Conservation (phyloP, 305 asterid genomes). For the Fraxinus greggii region DNA sequence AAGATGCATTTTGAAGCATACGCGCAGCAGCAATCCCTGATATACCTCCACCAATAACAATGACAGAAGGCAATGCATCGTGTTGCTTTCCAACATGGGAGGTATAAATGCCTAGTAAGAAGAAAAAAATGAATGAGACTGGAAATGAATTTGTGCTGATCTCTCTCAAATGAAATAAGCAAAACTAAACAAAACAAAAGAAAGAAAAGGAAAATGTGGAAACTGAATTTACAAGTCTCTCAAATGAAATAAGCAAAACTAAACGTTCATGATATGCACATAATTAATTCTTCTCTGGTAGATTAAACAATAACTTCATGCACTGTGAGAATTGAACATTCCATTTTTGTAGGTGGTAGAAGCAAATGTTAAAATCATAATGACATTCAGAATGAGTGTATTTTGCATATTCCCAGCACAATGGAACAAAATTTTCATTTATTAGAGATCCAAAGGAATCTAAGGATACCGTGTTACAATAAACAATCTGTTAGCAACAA, state of each 20-base stretch:
- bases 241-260: not conserved
- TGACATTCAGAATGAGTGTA: not conserved
- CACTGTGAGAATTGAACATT: not conserved
- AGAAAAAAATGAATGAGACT: slow-evolving; percentile 18
- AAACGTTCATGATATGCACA: not conserved
- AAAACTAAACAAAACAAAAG: not conserved
- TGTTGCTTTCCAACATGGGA: slow-evolving; percentile 53
- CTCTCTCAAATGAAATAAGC: slow-evolving; percentile 4
- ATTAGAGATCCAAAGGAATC: not conserved
- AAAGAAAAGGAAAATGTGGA: not conserved
- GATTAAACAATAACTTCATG: not conserved
- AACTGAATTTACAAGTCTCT: not conserved
- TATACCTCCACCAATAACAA: slow-evolving; percentile 94
- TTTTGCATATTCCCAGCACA: not conserved
- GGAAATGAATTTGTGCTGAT: not conserved
- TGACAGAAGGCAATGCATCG: slow-evolving; percentile 58
- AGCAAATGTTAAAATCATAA: not conserved
- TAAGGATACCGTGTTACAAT: not conserved
- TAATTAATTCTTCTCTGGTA: not conserved
- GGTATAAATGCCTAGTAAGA: slow-evolving; percentile 43
- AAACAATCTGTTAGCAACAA: not conserved
- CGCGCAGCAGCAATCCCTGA: slow-evolving; percentile 95
- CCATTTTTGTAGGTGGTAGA: not conserved
- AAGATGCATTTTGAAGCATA: slow-evolving; percentile 76
- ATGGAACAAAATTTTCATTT: not conserved